Evolutionary conservation across 2,329 filamentous ascomycete genomes (phyloP).

Genomic region (Hortaea werneckii): DNA sequence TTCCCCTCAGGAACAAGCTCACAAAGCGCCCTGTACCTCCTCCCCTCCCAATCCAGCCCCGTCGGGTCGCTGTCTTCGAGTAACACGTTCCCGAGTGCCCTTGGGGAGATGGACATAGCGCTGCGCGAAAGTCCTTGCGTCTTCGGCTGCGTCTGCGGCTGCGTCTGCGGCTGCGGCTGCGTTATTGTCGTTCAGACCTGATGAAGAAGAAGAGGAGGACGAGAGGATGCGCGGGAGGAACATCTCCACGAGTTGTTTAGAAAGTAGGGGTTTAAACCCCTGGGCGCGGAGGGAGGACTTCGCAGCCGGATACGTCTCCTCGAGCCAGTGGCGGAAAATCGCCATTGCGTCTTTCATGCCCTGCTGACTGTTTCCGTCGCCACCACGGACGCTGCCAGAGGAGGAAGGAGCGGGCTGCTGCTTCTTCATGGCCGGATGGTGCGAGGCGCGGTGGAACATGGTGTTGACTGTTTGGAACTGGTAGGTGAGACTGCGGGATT

Average conservation of each 20-base stretch:
- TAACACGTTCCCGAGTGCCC: constrained; percentile 21
- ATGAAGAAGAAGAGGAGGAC: not conserved
- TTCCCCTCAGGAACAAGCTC: constrained; percentile 14
- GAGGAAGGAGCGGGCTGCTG: too few species aligned
- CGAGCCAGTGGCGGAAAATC: constrained; percentile 20
- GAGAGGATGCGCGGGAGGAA: constrained; percentile 12
- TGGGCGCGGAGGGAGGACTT: constrained; percentile 14
- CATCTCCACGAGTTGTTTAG: constrained; percentile 14
- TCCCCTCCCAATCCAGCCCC: constrained; percentile 21
- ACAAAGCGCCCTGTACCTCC: constrained; percentile 16
- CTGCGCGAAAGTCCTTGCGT: constrained; percentile 15
- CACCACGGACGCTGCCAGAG: too few species aligned
- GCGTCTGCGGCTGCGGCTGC: too few species aligned
- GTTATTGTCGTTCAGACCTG: too few species aligned
- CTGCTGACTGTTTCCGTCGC: constrained; percentile 8
- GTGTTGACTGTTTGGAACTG: constrained; percentile 23
- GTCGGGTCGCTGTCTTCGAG: constrained; percentile 19
- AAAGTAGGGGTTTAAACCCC: constrained; percentile 23
- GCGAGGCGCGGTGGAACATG: not conserved
- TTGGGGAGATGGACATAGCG: constrained; percentile 16
- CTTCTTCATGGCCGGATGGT: not conserved
- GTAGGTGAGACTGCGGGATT: constrained; percentile 20
- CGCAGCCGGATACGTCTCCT: constrained; percentile 19
- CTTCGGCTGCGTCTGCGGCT: too few species aligned
- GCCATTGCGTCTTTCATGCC: constrained; percentile 18